Evolutionary conservation across 2,329 filamentous ascomycete genomes (phyloP).

Genomic region (Penicillium janthinellum): DNA sequence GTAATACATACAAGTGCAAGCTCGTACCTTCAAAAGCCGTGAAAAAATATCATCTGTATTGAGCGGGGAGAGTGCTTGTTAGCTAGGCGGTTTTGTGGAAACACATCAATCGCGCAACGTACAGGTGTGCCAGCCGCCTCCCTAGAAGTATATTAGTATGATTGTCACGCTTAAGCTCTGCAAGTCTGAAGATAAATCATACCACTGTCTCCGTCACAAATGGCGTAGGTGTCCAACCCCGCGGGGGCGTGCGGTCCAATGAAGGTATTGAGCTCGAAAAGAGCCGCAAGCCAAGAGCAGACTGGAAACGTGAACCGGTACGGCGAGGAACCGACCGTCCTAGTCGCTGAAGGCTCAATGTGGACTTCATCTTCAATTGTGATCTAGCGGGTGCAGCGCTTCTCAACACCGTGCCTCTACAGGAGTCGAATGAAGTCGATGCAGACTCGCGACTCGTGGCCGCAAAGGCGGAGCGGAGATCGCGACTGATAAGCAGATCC

Average conservation of each 20-base stretch:
- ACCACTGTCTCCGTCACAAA: constrained; percentile 59
- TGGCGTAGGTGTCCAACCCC: constrained; percentile 54
- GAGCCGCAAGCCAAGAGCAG: constrained; percentile 22
- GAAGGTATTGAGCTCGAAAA: constrained; percentile 34
- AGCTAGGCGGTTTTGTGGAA: constrained; percentile 23
- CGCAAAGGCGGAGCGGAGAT: constrained; percentile 12
- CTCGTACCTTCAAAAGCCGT: constrained; percentile 68
- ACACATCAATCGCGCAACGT: constrained; percentile 39
- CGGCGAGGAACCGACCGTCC: constrained; percentile 20
- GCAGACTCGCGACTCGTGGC: not conserved
- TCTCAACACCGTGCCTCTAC: not conserved
- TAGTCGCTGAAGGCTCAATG: constrained; percentile 26
- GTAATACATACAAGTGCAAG: constrained; percentile 16
- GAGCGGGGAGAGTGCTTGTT: constrained; percentile 21
- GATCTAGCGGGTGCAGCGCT: not conserved
- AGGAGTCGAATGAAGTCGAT: not conserved
- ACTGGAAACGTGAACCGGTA: constrained; percentile 8
- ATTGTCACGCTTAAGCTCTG: not conserved
- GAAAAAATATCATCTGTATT: constrained; percentile 76
- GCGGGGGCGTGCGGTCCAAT: constrained; percentile 36
- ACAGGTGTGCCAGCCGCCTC: constrained; percentile 78
- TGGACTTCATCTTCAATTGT: constrained; percentile 27
- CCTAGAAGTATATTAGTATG: constrained; percentile 48
- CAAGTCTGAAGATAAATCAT: constrained; percentile 39
- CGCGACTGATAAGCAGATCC: constrained; percentile 16